Conservation (phyloP, 768 basidiomycete genomes). For the Russula foetens region DNA sequence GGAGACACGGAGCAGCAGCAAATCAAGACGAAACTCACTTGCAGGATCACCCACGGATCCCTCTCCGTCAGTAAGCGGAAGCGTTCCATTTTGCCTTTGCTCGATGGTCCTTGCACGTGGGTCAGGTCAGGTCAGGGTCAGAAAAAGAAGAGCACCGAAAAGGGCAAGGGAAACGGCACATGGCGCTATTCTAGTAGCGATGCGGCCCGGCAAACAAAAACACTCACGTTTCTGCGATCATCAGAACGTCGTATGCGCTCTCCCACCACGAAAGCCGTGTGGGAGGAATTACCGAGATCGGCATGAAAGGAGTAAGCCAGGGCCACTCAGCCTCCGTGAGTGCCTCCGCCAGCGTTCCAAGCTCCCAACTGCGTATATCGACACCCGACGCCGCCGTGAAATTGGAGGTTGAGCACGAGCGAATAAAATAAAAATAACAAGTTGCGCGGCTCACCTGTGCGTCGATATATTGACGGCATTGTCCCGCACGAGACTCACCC, state of each 20-base stretch:
- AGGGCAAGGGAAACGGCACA: no score
- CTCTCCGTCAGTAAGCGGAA: conserved; percentile 37
- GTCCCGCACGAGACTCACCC: conserved; percentile 19
- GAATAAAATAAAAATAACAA: no score
- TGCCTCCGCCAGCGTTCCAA: conserved; percentile 50
- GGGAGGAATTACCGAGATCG: conserved; percentile 37
- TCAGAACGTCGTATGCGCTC: conserved; percentile 34
- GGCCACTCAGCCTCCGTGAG: conserved; percentile 46
- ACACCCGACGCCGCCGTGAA: no score
- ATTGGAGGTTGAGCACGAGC: no score
- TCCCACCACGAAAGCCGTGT: conserved; percentile 23
- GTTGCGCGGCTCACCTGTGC: conserved; percentile 9
- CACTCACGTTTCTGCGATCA: conserved; percentile 34
- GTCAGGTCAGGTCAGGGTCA: no score
- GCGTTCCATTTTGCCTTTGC: conserved; percentile 29
- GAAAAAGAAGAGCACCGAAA: no score
- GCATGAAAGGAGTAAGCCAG: conserved; percentile 39
- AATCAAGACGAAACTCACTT: conserved; percentile 25
- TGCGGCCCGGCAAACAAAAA: no score
- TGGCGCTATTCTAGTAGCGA: not conserved
- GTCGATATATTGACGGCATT: conserved; percentile 24
- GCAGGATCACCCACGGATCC: conserved; percentile 56
- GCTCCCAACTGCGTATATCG: conserved; percentile 39
- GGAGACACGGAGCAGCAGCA: not conserved
- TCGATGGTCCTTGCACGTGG: conserved; percentile 30